Evolutionary conservation across 768 basidiomycete genomes (phyloP), one percentile per base, ranked within the genome.

Genomic region (Mycena albidolilacea): DNA sequence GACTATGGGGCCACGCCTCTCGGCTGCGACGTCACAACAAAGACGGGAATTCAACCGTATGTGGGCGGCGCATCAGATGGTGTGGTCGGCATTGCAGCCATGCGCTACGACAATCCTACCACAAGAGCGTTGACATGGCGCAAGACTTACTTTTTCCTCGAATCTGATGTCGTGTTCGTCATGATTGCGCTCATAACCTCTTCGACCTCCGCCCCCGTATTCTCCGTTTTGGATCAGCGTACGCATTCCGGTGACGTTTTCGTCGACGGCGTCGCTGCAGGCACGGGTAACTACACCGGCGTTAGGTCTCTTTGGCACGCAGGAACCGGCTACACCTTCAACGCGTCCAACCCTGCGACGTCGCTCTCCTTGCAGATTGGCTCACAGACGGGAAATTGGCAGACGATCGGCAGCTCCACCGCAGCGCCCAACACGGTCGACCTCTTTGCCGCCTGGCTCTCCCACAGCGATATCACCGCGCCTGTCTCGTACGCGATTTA

Each of bases 401-500:
- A 78, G 17, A 68, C 76, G n/a, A 79, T 85, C 72, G 81, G 82
- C 46, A 82, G 76, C 4, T 82, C 82, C 23, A 75, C 67, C 2
- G 75, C 73, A 8, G 78, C 81, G 1, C 73, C 78, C 8, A 75
- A 76, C 52, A 82, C 81, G 5, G 80, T 82, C 59, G 76, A 79
- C 61, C 64, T 85, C 63, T 84, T 85, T 78, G 75, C 81, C 6
- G 87, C 87, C 10, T 87, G 83, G 81, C 80, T 86, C 57, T 72
- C 78, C 35, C 83, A 86, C 70, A 60, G 71, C 48, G 76, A 77
- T 64, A 48, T 75, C 37, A 70, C 74, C 19, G 59, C 69, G 10
- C 73, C 84, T 2, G 73, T 84, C 43, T 80, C 83, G 3, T 89
- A 89, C 71, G 79, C 80, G n/a, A 78, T 85, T 52, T 87, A 82